Conservation (phyloP, 768 basidiomycete species). For the Gyrodon lividus region DNA sequence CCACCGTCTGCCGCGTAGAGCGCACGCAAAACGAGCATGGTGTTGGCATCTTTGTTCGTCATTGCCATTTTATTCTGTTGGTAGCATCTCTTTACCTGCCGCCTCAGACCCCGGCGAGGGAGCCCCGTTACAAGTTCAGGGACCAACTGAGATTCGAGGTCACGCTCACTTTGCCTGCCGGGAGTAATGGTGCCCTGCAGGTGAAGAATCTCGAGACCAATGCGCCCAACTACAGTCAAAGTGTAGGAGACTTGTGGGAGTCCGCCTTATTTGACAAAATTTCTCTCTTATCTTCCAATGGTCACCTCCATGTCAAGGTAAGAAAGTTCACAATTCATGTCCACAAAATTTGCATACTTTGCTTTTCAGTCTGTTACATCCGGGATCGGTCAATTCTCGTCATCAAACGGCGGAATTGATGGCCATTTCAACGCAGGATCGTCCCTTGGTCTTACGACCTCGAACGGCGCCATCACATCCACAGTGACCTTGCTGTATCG, state of each 20-base stretch:
- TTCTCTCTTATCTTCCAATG: constrained; percentile 36
- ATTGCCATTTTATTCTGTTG: not conserved
- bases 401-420: constrained; percentile 44
- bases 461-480: constrained; percentile 41
- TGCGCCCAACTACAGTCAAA: constrained; percentile 39
- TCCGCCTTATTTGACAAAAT: constrained; percentile 39
- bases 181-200: constrained; percentile 18
- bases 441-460: constrained; percentile 34
- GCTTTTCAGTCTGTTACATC: constrained; percentile 33
- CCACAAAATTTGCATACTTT: constrained; percentile 1
- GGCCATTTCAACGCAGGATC: constrained; percentile 42
- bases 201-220: constrained; percentile 46
- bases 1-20: constrained; percentile 31
- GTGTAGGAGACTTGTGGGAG: constrained; percentile 34
- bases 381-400: constrained; percentile 28
- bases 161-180: constrained; percentile 38
- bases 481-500: constrained; percentile 37
- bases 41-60: constrained; percentile 35
- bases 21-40: constrained; percentile 25
- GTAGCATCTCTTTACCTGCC: not conserved
- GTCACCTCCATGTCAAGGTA: constrained; percentile 35
- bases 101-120: constrained; percentile 34
- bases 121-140: not conserved
- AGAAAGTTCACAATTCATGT: not conserved
- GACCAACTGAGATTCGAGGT: constrained; percentile 34